Evolutionary conservation across 164 flowering plant genomes (phyloP).

Genomic region (Liriodendron chinense): DNA sequence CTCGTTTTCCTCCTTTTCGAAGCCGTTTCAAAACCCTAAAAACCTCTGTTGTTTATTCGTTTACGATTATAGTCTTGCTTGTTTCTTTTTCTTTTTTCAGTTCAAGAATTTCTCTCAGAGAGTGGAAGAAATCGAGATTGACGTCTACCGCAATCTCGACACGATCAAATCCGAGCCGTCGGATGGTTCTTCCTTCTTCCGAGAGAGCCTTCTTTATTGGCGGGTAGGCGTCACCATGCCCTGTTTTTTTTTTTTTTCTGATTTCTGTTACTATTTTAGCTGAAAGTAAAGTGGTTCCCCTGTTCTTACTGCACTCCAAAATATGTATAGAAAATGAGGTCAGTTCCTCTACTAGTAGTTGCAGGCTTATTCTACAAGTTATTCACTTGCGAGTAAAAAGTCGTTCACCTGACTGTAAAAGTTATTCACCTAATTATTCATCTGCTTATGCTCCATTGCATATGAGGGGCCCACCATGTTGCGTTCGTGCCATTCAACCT

Average conservation of each 20-base stretch:
- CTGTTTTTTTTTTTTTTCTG: too few relatives aligned
- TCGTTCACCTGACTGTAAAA: too few relatives aligned
- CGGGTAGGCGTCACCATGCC: slow-evolving; percentile 47
- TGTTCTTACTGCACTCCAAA: background rate
- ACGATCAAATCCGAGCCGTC: slow-evolving; percentile 57
- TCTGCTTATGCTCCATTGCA: too few relatives aligned
- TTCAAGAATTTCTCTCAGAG: slow-evolving; percentile 69
- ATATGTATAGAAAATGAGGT: too few relatives aligned
- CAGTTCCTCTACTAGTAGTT: too few relatives aligned
- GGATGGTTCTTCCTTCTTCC: slow-evolving; percentile 66
- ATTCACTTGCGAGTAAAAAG: too few relatives aligned
- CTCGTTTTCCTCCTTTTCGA: background rate
- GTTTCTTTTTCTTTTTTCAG: slow-evolving; percentile 36
- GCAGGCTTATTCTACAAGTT: too few relatives aligned
- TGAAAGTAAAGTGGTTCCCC: background rate
- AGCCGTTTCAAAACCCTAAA: background rate
- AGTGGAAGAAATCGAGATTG: slow-evolving; percentile 65
- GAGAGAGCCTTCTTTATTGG: slow-evolving; percentile 75
- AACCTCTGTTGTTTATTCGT: background rate
- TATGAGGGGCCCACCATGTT: too few relatives aligned
- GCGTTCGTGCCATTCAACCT: too few relatives aligned
- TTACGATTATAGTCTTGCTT: background rate
- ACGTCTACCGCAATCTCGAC: slow-evolving; percentile 65
- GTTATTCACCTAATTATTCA: too few relatives aligned
- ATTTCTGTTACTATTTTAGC: background rate